phyloP scores from a whole-genome alignment of 2,329 filamentous ascomycete species.

The Penicillium sp. region DNA sequence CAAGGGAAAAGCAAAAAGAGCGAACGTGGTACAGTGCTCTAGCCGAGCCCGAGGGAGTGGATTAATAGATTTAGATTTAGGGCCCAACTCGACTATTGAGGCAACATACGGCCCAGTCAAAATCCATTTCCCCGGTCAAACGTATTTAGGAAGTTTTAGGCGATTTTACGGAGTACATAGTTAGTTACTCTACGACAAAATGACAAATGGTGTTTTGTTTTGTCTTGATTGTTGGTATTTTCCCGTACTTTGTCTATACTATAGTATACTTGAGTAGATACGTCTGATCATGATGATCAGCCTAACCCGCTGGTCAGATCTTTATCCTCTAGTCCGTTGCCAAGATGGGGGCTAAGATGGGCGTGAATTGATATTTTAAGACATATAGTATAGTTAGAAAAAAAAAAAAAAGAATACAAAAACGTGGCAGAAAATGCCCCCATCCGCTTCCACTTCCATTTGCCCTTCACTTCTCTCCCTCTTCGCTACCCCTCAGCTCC shows the following conservation, averaged over 20 bases:
- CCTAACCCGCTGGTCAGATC: conserved; percentile 21
- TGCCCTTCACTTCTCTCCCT: background rate
- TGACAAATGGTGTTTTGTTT: background rate
- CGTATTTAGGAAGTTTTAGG: conserved; percentile 7
- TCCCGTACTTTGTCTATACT: background rate
- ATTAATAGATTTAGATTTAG: background rate
- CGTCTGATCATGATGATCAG: conserved; percentile 10
- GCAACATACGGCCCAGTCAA: conserved; percentile 4
- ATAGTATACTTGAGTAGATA: background rate
- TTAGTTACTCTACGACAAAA: no score
- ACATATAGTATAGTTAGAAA: no score
- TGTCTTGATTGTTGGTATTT: background rate
- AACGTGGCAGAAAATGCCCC: conserved; percentile 5
- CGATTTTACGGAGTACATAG: background rate
- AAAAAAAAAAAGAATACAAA: background rate
- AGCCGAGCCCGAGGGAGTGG: background rate
- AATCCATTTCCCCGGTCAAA: background rate
- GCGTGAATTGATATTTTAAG: background rate
- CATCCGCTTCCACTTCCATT: background rate
- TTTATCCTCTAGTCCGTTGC: conserved; percentile 26
- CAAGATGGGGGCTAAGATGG: conserved; percentile 10
- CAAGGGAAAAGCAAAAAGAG: conserved; percentile 2
- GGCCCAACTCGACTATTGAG: background rate
- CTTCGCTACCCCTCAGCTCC: conserved; percentile 4
- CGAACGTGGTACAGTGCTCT: background rate